Conservation (phyloP, 768 basidiomycete species). For the Mycena olivaceomarginata region DNA sequence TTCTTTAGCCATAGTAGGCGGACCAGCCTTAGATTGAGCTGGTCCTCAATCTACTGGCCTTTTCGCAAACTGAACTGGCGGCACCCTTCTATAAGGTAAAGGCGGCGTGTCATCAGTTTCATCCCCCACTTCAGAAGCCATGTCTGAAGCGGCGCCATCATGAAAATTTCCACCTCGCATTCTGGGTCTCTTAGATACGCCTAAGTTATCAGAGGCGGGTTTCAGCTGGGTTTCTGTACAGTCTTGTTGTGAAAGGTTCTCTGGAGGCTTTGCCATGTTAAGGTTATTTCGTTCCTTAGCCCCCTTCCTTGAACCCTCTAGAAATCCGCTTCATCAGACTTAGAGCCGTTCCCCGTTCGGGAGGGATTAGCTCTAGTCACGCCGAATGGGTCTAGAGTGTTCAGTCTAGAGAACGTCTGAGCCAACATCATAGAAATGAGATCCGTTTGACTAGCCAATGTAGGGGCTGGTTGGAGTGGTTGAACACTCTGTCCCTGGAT, state of each 20-base stretch:
- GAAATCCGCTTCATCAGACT: neutral
- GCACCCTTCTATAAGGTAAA: constrained; percentile 7
- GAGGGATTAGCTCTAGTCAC: neutral
- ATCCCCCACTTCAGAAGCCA: neutral
- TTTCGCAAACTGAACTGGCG: neutral
- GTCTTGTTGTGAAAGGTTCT: neutral
- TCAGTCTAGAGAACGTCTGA: neutral
- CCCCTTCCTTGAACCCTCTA: constrained; percentile 3
- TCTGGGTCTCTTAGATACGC: no score
- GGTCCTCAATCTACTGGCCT: neutral
- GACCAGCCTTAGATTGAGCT: no score
- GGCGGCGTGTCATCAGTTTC: neutral
- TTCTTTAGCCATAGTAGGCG: neutral
- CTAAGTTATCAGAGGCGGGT: no score
- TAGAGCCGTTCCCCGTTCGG: constrained; percentile 9
- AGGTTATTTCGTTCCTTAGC: neutral
- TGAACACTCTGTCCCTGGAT: neutral
- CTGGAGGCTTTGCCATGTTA: neutral
- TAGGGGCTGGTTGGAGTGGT: neutral
- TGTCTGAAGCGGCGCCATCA: neutral
- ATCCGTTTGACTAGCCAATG: neutral
- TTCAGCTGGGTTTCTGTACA: no score
- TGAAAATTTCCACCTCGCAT: no score
- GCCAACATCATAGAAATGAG: neutral
- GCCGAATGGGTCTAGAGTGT: neutral